A percentile compares a stretch with the other conserved stretches of the same genome.
phyloP scores from a whole-genome alignment of 2,329 filamentous ascomycete species.

The Sporothrix globosa region DNA sequence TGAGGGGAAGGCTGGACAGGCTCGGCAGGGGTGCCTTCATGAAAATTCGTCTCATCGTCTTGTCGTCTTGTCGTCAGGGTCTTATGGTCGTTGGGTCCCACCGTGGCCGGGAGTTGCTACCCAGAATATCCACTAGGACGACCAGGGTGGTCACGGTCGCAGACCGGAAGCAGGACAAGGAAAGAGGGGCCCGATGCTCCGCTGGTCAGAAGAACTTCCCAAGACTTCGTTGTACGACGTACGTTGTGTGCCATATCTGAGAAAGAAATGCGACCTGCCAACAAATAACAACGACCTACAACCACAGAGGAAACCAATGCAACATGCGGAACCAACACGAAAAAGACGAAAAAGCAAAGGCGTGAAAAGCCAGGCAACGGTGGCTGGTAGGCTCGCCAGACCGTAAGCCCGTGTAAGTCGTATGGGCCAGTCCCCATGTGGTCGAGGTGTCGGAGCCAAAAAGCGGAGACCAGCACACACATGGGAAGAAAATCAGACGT shows the following conservation, averaged over 20 bases:
- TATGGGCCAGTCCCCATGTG: neutral
- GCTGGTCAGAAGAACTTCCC: neutral
- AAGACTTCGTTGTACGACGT: neutral
- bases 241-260: neutral
- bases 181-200: neutral
- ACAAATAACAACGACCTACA: no score
- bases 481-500: neutral
- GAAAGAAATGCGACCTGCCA: neutral
- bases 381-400: conserved; percentile 4
- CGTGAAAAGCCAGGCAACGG: conserved; percentile 5
- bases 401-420: conserved; percentile 8
- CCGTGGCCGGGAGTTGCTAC: conserved; percentile 4
- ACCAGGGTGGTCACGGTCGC: neutral
- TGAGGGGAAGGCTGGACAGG: neutral
- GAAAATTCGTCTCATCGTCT: neutral
- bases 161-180: neutral
- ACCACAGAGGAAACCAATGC: neutral
- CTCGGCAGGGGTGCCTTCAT: neutral
- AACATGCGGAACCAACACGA: neutral
- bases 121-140: neutral
- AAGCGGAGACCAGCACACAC: conserved; percentile 23
- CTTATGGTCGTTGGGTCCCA: neutral
- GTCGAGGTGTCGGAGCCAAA: neutral
- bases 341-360: neutral
- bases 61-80: neutral